A percentile compares a stretch with the other conserved stretches of the same genome.
These are phyloP conservation scores for Scheffersomyces titani DNA, from an alignment of 1,139 yeast species.

Conservation along the genomic window DNA sequence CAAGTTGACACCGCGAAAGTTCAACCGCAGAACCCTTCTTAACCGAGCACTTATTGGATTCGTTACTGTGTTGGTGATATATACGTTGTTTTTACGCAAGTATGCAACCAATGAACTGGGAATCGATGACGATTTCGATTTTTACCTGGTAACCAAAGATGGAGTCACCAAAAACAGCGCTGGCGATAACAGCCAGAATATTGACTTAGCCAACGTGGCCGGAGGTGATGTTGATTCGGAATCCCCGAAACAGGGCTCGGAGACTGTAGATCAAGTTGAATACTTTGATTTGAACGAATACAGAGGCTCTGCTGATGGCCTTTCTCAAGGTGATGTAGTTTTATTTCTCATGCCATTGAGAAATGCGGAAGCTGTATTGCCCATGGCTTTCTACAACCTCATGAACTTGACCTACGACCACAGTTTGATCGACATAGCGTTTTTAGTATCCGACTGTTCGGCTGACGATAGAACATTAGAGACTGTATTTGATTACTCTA, in stretches of 20 bases:
- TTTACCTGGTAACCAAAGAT: conserved; percentile 40
- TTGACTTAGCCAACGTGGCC: conserved; percentile 6
- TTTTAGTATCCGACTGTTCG: conserved; percentile 82
- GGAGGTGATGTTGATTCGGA: conserved; percentile 1
- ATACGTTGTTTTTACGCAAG: conserved; percentile 5
- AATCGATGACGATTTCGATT: conserved; percentile 18
- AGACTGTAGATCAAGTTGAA: conserved; percentile 42
- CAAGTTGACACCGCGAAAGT: conserved; percentile 14
- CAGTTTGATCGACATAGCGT: conserved; percentile 76
- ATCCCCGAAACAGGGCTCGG: background rate
- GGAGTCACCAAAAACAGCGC: conserved; percentile 26
- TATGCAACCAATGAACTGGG: background rate
- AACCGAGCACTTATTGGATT: conserved; percentile 5
- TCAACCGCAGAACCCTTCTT: conserved; percentile 5
- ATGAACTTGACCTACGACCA: conserved; percentile 89
- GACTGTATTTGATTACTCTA: conserved; percentile 63
- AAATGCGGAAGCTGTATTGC: conserved; percentile 78
- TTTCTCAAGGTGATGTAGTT: conserved; percentile 61
- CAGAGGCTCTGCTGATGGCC: conserved; percentile 57
- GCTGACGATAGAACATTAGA: conserved; percentile 74
- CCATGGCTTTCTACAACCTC: conserved; percentile 80
- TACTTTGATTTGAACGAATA: conserved; percentile 62
- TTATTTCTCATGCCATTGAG: conserved; percentile 75
- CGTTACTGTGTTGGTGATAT: conserved; percentile 6
- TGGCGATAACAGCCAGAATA: conserved; percentile 3